phyloP scores from a whole-genome alignment of 2,329 filamentous ascomycete species.

The Rugonectria rugulosa region DNA sequence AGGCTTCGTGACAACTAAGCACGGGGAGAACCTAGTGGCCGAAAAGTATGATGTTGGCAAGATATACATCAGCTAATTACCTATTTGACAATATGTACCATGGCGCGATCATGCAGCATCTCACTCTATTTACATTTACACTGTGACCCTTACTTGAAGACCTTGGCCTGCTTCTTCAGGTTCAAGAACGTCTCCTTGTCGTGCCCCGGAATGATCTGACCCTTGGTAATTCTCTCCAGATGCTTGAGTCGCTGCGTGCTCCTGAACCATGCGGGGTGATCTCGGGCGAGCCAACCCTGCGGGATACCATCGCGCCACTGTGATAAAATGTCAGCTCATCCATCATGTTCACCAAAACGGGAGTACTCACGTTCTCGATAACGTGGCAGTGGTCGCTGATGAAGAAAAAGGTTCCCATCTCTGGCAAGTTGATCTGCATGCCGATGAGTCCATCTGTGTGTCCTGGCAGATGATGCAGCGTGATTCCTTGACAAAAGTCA shows the following conservation, averaged over 20 bases:
- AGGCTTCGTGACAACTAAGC: no score
- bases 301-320: slow-evolving; percentile 36
- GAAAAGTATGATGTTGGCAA: no score
- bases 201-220: slow-evolving; percentile 28
- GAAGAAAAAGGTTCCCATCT: slow-evolving; percentile 44
- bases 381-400: slow-evolving; percentile 45
- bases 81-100: background rate
- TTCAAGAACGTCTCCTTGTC: slow-evolving; percentile 22
- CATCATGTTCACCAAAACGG: background rate
- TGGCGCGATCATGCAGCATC: no score
- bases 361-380: slow-evolving; percentile 5
- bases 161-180: slow-evolving; percentile 12
- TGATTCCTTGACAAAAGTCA: slow-evolving; percentile 32
- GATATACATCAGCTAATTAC: background rate
- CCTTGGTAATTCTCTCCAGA: slow-evolving; percentile 31
- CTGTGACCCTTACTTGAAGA: background rate
- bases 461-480: slow-evolving; percentile 31
- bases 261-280: slow-evolving; percentile 43
- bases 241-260: slow-evolving; percentile 41
- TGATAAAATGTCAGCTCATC: background rate
- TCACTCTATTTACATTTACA: background rate
- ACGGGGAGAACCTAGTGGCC: no score
- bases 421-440: slow-evolving; percentile 43
- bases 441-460: slow-evolving; percentile 38
- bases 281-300: slow-evolving; percentile 45